phyloP scores from a whole-genome alignment of 2,329 filamentous ascomycete species.

The Coniochaeta ligniaria region DNA sequence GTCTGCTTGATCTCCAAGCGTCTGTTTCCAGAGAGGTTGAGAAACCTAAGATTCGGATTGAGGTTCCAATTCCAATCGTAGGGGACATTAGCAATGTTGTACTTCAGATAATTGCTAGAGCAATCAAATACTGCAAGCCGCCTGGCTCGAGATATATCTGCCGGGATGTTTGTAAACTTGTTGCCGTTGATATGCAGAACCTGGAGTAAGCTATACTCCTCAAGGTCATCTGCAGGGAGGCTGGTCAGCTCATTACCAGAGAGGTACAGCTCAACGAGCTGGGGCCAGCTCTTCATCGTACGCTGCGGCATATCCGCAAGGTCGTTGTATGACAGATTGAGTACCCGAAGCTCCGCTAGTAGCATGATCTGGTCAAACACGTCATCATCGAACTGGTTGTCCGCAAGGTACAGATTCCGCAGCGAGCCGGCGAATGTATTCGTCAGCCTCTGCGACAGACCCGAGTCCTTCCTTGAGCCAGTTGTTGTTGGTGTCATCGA shows the following conservation, averaged over 20 bases:
- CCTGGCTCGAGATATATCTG: constrained; percentile 89
- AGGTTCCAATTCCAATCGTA: constrained; percentile 99
- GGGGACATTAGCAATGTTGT: constrained; percentile 98
- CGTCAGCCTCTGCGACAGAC: constrained; percentile 67
- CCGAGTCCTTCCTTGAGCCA: constrained; percentile 75
- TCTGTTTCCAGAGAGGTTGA: constrained; percentile 96
- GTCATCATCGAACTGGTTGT: constrained; percentile 91
- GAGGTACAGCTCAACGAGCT: constrained; percentile 85
- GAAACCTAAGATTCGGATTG: constrained; percentile 88
- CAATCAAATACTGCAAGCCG: constrained; percentile 90
- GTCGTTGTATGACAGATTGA: constrained; percentile 94
- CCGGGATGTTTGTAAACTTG: constrained; percentile 93
- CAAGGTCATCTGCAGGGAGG: constrained; percentile 86
- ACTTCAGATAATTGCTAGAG: constrained; percentile 90
- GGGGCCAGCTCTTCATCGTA: constrained; percentile 81
- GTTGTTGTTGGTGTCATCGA: constrained; percentile 46
- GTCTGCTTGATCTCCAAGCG: constrained; percentile 80
- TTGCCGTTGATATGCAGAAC: constrained; percentile 95
- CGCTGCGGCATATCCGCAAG: constrained; percentile 87
- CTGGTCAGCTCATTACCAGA: constrained; percentile 93
- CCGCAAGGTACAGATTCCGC: constrained; percentile 78
- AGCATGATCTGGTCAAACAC: constrained; percentile 87
- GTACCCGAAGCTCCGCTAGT: constrained; percentile 73
- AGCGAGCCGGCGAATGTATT: constrained; percentile 86
- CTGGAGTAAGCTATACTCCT: constrained; percentile 80